Evolutionary conservation across 2,329 filamentous ascomycete species (phyloP).

Genomic region (Clonostachys rosea): DNA sequence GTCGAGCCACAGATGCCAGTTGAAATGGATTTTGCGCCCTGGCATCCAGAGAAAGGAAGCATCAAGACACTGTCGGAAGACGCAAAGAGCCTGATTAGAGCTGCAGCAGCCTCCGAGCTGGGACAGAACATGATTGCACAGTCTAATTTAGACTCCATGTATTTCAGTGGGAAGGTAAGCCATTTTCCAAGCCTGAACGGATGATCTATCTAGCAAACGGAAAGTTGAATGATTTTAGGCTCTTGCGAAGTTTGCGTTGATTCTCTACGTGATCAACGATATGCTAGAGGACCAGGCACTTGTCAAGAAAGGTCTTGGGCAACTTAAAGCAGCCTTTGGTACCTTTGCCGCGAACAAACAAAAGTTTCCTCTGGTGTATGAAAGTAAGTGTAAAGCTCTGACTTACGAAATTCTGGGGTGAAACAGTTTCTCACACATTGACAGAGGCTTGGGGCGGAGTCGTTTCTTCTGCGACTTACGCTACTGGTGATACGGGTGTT

Average conservation of each 20-base stretch:
- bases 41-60: slow-evolving; percentile 52
- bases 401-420: background rate
- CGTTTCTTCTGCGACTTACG: slow-evolving; percentile 71
- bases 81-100: slow-evolving; percentile 55
- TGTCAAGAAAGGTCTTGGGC: slow-evolving; percentile 51
- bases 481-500: slow-evolving; percentile 59
- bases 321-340: slow-evolving; percentile 63
- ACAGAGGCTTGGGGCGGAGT: slow-evolving; percentile 71
- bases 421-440: slow-evolving; percentile 7
- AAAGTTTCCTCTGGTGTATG: slow-evolving; percentile 60
- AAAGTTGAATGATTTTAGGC: slow-evolving; percentile 33
- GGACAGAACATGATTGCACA: slow-evolving; percentile 70
- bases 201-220: background rate
- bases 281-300: slow-evolving; percentile 54
- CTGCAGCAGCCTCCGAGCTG: slow-evolving; percentile 67
- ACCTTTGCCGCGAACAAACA: slow-evolving; percentile 65
- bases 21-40: slow-evolving; percentile 74
- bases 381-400: slow-evolving; percentile 37
- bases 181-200: background rate
- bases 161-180: slow-evolving; percentile 79
- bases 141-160: slow-evolving; percentile 79
- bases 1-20: slow-evolving; percentile 68
- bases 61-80: slow-evolving; percentile 40
- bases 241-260: slow-evolving; percentile 69
- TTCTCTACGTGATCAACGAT: slow-evolving; percentile 62